These are phyloP conservation scores for Colletotrichum viniferum DNA, from an alignment of 2,329 filamentous ascomycete species.

Conservation along the genomic window DNA sequence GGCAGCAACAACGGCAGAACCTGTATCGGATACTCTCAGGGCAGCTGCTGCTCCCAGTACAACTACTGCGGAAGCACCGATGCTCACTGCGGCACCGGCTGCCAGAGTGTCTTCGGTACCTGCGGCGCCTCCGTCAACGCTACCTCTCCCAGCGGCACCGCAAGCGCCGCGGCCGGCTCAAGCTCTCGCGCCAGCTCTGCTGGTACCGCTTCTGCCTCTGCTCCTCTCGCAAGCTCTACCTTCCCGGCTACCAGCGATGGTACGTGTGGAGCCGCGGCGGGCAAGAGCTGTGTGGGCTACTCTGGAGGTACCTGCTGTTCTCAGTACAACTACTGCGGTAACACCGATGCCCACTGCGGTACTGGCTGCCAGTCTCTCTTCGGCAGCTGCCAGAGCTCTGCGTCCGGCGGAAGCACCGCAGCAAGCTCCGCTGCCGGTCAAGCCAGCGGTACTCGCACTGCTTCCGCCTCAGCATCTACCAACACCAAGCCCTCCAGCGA, in stretches of 20 bases:
- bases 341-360: background rate
- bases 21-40: conserved; percentile 4
- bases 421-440: background rate
- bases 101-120: conserved; percentile 31
- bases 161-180: background rate
- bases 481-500: conserved; percentile 10
- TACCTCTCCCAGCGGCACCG: background rate
- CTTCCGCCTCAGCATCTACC: background rate
- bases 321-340: background rate
- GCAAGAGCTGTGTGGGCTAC: background rate
- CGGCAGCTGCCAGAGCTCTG: background rate
- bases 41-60: conserved; percentile 31
- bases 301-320: conserved; percentile 7
- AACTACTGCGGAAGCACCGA: conserved; percentile 36
- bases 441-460: background rate
- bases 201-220: background rate
- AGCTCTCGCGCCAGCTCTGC: background rate
- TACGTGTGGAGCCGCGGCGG: background rate
- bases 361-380: background rate
- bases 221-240: background rate
- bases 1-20: background rate
- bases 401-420: background rate
- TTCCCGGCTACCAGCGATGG: background rate
- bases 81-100: conserved; percentile 36
- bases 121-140: background rate